Conservation (phyloP, 257 asterid species). For the Solanum chmielewskii region DNA sequence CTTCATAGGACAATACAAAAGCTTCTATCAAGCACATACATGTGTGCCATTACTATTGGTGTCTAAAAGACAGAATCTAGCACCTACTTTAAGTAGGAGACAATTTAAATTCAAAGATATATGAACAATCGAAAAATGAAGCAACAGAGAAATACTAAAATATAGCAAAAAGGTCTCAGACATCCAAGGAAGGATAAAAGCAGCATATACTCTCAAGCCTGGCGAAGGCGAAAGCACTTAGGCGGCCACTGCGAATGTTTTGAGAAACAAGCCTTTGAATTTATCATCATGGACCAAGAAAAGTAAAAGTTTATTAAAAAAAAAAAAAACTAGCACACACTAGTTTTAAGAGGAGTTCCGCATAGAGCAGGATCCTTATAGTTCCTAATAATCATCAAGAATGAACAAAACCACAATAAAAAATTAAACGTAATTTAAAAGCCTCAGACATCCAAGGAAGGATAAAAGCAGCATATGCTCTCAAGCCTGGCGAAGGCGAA, state of each 20-base stretch:
- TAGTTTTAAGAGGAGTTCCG: background rate
- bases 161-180: slow-evolving; percentile 23
- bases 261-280: slow-evolving; percentile 63
- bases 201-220: slow-evolving; percentile 72
- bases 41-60: too few relatives aligned
- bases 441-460: slow-evolving; percentile 66
- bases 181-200: slow-evolving; percentile 73
- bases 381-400: background rate
- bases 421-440: background rate
- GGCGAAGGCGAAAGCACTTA: slow-evolving; percentile 69
- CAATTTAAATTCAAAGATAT: background rate
- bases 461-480: slow-evolving; percentile 34
- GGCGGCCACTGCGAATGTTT: slow-evolving; percentile 78
- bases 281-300: slow-evolving; percentile 23
- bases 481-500: slow-evolving; percentile 52
- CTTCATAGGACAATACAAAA: background rate
- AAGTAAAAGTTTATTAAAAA: background rate
- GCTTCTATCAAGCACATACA: background rate
- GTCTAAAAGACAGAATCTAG: background rate
- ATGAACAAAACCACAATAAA: background rate
- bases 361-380: background rate
- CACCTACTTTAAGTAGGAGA: background rate
- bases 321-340: background rate
- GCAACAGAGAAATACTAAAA: background rate
- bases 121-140: background rate